Conservation (phyloP, 2,329 filamentous ascomycete species). For the Pseudogymnoascus sp. region DNA sequence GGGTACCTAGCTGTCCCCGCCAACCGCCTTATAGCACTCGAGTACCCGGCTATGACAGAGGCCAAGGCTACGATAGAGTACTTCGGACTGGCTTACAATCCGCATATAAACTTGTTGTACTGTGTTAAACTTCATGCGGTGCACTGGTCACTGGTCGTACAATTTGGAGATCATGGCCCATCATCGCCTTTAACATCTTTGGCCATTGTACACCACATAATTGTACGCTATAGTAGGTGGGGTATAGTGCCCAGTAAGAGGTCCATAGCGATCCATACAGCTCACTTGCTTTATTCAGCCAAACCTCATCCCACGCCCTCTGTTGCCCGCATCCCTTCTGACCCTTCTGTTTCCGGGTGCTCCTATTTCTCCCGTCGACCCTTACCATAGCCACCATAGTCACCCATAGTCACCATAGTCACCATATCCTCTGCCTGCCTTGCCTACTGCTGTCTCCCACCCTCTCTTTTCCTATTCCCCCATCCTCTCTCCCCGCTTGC, state of each 20-base stretch:
- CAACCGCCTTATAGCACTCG: not conserved
- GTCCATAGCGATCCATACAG: not conserved
- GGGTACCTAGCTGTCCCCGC: not conserved
- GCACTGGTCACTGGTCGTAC: not conserved
- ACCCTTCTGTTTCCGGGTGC: not conserved
- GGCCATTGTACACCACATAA: not conserved
- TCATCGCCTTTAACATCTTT: not conserved
- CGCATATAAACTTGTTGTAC: not conserved
- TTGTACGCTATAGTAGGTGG: not conserved
- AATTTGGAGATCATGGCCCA: not conserved
- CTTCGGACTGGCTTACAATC: not conserved
- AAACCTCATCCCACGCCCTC: constrained; percentile 3
- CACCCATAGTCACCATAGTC: not conserved
- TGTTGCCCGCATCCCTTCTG: not conserved
- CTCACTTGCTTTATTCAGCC: constrained; percentile 3
- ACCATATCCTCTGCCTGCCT: not conserved
- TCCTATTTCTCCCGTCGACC: constrained; percentile 1
- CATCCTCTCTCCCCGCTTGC: not conserved
- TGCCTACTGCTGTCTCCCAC: not conserved
- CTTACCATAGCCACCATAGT: not conserved
- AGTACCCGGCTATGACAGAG: not conserved
- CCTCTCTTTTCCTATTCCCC: not conserved
- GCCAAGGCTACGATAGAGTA: not conserved
- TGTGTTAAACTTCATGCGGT: not conserved
- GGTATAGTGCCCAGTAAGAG: not conserved